These are phyloP conservation scores for Emmonsiellopsis sp. DNA, from an alignment of 2,329 filamentous ascomycete species.

Conservation along the genomic window DNA sequence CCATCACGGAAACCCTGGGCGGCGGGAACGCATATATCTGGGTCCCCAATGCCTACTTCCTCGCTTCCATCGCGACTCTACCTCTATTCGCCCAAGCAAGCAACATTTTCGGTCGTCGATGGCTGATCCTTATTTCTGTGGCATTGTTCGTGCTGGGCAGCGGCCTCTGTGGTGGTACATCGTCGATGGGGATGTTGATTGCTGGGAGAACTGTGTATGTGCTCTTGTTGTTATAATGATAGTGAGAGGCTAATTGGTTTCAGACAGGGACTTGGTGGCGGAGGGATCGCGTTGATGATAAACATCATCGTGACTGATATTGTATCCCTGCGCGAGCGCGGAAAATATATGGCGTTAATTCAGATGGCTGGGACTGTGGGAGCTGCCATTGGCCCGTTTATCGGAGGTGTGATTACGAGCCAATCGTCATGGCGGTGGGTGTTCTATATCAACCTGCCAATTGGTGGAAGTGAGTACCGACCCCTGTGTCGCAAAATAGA, in stretches of 20 bases:
- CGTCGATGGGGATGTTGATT: conserved; percentile 39
- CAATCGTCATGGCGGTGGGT: conserved; percentile 20
- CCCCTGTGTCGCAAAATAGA: too few species aligned
- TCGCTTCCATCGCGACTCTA: conserved; percentile 27
- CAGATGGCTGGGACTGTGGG: conserved; percentile 35
- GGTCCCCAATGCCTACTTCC: conserved; percentile 23
- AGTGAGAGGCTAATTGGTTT: too few species aligned
- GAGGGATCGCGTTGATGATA: conserved; percentile 35
- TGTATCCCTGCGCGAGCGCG: conserved; percentile 40
- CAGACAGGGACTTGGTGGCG: conserved; percentile 41
- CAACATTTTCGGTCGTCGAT: conserved; percentile 44
- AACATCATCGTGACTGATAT: conserved; percentile 45
- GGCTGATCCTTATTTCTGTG: conserved; percentile 30
- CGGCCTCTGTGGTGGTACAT: conserved; percentile 42
- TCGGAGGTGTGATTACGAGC: conserved; percentile 15
- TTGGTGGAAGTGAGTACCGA: conserved; percentile 6
- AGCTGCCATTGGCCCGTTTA: conserved; percentile 24
- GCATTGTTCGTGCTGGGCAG: conserved; percentile 43
- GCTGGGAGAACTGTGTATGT: conserved; percentile 37
- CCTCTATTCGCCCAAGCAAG: conserved; percentile 44
- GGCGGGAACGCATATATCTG: conserved; percentile 23
- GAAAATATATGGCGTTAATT: conserved; percentile 33
- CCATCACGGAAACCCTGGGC: conserved; percentile 24
- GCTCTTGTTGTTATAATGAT: too few species aligned
- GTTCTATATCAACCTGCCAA: conserved; percentile 19